These are phyloP conservation scores for Lentinula raphanica DNA, from an alignment of 768 basidiomycete species.

Conservation along the genomic window DNA sequence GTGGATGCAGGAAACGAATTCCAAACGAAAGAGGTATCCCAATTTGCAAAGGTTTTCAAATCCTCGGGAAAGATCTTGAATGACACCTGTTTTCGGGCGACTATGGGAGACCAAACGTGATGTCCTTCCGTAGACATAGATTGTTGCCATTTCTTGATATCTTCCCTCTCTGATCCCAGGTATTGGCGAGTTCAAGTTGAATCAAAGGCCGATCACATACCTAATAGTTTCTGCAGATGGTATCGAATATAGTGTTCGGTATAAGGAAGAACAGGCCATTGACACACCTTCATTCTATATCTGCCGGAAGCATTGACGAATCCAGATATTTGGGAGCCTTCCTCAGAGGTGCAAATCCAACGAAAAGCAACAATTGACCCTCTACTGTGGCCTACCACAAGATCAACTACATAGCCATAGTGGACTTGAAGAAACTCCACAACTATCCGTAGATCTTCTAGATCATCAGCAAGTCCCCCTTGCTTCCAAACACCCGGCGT, in stretches of 20 bases:
- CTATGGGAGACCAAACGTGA: conserved; percentile 56
- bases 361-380: conserved; percentile 62
- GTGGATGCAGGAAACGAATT: conserved; percentile 54
- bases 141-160: conserved; percentile 37
- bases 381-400: conserved; percentile 76
- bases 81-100: conserved; percentile 56
- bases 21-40: conserved; percentile 68
- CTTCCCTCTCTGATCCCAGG: conserved; percentile 21
- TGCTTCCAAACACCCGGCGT: conserved; percentile 62
- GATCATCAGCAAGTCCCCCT: conserved; percentile 53
- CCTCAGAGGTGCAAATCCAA: conserved; percentile 64
- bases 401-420: conserved; percentile 64
- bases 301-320: conserved; percentile 75
- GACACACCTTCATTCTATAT: conserved; percentile 72
- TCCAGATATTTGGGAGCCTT: conserved; percentile 49
- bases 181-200: neutral
- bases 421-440: conserved; percentile 52
- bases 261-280: neutral
- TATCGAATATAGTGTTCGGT: too few relatives aligned
- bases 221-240: conserved; percentile 39
- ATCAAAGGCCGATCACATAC: conserved; percentile 22
- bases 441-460: conserved; percentile 62
- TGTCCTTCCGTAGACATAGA: conserved; percentile 54
- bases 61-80: conserved; percentile 55
- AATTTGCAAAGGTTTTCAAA: conserved; percentile 53